Conservation (phyloP, 495 filamentous ascomycete species). For the Penicillium odoratum region DNA sequence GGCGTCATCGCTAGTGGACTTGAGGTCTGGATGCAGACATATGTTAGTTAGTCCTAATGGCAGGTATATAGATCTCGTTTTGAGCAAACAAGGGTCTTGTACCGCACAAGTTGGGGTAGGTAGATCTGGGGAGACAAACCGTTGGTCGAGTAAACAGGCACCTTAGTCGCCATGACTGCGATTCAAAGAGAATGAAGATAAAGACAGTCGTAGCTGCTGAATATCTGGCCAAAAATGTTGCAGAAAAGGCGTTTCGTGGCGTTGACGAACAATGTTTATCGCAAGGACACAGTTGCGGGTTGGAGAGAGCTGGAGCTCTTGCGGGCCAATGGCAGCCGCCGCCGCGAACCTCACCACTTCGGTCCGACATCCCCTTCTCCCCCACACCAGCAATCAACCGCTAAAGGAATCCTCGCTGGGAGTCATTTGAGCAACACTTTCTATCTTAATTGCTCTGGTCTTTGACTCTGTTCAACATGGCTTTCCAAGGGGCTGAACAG, state of each 20-base stretch:
- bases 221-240: neutral
- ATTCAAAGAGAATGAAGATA: slow-evolving; percentile 11
- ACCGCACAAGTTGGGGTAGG: slow-evolving; percentile 14
- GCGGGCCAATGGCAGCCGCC: slow-evolving; percentile 31
- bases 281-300: slow-evolving; percentile 42
- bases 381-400: slow-evolving; percentile 10
- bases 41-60: slow-evolving; percentile 6
- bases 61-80: neutral
- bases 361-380: slow-evolving; percentile 17
- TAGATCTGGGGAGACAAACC: slow-evolving; percentile 35
- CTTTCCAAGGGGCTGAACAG: slow-evolving; percentile 75
- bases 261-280: slow-evolving; percentile 22
- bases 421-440: neutral
- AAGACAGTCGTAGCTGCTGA: neutral
- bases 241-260: slow-evolving; percentile 6
- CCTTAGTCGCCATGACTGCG: slow-evolving; percentile 38
- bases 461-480: slow-evolving; percentile 63
- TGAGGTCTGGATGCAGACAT: slow-evolving; percentile 65
- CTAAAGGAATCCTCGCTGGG: slow-evolving; percentile 3
- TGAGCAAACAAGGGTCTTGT: neutral
- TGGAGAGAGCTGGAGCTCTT: slow-evolving; percentile 38
- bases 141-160: slow-evolving; percentile 50
- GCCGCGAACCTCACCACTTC: slow-evolving; percentile 25
- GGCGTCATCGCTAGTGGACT: slow-evolving; percentile 94
- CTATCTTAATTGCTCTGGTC: slow-evolving; percentile 56